Percentiles rank a stretch among this genome's conserved stretches.
Conservation (phyloP, 495 filamentous ascomycete genomes). For the Chaetomium fimeti region DNA sequence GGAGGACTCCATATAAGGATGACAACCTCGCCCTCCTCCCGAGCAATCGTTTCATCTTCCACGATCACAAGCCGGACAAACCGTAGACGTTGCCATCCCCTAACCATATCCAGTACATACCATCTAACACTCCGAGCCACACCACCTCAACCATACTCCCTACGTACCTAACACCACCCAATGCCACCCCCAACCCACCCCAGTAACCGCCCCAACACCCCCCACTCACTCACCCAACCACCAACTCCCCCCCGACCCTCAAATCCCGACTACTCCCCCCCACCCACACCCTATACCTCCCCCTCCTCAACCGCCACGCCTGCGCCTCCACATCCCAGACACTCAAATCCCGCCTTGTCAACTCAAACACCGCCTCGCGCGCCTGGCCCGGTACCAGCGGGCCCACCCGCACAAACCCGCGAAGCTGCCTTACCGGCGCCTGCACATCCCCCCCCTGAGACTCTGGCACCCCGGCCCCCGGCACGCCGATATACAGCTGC, state of each 20-base stretch:
- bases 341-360: constrained; percentile 60
- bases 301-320: constrained; percentile 72
- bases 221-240: constrained; percentile 14
- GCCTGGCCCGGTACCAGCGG: constrained; percentile 44
- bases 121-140: too few species aligned
- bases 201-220: not conserved
- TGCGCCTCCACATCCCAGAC: constrained; percentile 79
- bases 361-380: constrained; percentile 41
- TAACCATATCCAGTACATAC: too few species aligned
- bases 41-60: too few species aligned
- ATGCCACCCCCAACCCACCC: not conserved
- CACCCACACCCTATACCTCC: constrained; percentile 44
- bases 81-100: too few species aligned
- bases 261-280: constrained; percentile 54
- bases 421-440: constrained; percentile 49
- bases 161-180: not conserved
- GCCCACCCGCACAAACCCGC: constrained; percentile 57
- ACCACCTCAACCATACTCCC: not conserved
- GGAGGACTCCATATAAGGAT: too few species aligned
- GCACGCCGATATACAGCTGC: constrained; percentile 59
- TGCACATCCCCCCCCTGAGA: not conserved
- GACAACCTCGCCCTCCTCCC: too few species aligned
- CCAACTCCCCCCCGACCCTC: constrained; percentile 26
- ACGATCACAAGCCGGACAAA: too few species aligned
- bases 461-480: constrained; percentile 26